Evolutionary conservation across 768 basidiomycete genomes (phyloP), one percentile per base, ranked within the genome.

Genomic region (Cystobasidium onofrii): DNA sequence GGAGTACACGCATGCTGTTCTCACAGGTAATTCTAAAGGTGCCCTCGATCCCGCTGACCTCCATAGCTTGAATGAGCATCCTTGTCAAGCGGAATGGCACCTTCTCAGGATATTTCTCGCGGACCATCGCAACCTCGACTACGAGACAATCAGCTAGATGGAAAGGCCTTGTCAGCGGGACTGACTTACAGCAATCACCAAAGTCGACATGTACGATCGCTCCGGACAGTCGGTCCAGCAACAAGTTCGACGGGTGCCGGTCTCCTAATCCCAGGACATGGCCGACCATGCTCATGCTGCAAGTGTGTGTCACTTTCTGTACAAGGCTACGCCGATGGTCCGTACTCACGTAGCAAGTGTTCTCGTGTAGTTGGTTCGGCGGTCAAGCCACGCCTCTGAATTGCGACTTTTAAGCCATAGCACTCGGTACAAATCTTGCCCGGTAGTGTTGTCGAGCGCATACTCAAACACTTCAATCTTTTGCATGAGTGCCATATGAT

Each of bases 401-500:
- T 91, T 94, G 75, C 85, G 81, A 79, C 91, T 92, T 84, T 94
- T 96, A 76, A 99, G 84, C 96, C 96, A 99, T 17, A 99, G 83
- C 12, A 99, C 92, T 15, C 92, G 85, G 81, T 99, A 99, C 15
- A 99, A 84, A 80, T 99, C 96, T 82, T 98, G 96, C 0, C 96
- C 96, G 0, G 93, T 97, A 1, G 96, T 98, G 79, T 98, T 97
- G 81, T 98, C 94, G 54, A 98, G 84, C 6, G 96, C 94, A 78
- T 98, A 97, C 81, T 98, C 93, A 82, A 99, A 99, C 1, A 99
- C 96, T 80, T 99, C 96, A 46, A 99, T 91, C 84, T 99, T 99
- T 81, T 99, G 95, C 63, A 99, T 85, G 3, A 97, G 84, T 34
- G 89, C 92, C 34, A 98, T 84, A 78, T 89, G 91, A 81, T 98